Conservation (phyloP, 192 early-diverging fungal genomes). For the Phycomyces blakesleeanus region DNA sequence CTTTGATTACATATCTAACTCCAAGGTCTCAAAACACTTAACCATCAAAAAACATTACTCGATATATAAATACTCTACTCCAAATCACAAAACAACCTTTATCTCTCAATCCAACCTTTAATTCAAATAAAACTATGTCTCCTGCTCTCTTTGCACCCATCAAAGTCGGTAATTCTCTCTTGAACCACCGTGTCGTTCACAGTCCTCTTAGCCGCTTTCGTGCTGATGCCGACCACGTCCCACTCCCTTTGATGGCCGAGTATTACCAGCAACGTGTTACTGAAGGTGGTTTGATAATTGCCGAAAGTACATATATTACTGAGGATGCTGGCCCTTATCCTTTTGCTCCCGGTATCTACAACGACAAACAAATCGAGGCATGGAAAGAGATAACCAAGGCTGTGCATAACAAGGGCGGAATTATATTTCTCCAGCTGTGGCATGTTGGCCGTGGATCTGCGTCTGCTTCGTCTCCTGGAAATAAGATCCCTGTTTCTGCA, state of each 20-base stretch:
- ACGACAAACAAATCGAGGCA: conserved; percentile 32
- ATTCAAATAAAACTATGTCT: too few species aligned
- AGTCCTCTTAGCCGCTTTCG: conserved; percentile 21
- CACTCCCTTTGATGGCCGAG: conserved; percentile 4
- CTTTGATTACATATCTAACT: too few species aligned
- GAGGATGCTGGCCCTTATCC: conserved; percentile 12
- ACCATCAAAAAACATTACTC: too few species aligned
- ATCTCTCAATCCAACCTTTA: too few species aligned
- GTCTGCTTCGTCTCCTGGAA: not conserved
- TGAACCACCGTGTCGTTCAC: conserved; percentile 22
- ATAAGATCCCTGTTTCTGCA: conserved; percentile 17
- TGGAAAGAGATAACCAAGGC: conserved; percentile 55
- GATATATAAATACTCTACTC: too few species aligned
- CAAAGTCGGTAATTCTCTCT: not conserved
- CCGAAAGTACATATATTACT: conserved; percentile 16
- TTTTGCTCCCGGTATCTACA: conserved; percentile 33
- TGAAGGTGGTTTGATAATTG: conserved; percentile 17
- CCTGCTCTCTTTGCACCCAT: conserved; percentile 17
- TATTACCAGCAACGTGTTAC: conserved; percentile 25
- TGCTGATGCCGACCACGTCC: not conserved
- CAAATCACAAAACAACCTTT: too few species aligned
- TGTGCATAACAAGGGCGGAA: conserved; percentile 49
- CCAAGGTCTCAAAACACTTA: too few species aligned
- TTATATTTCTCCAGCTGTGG: conserved; percentile 57
- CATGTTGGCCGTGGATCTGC: conserved; percentile 19